These are phyloP conservation scores for Phoenix dactylifera DNA, from an alignment of 176 grass and related monocot species.

Conservation along the genomic window DNA sequence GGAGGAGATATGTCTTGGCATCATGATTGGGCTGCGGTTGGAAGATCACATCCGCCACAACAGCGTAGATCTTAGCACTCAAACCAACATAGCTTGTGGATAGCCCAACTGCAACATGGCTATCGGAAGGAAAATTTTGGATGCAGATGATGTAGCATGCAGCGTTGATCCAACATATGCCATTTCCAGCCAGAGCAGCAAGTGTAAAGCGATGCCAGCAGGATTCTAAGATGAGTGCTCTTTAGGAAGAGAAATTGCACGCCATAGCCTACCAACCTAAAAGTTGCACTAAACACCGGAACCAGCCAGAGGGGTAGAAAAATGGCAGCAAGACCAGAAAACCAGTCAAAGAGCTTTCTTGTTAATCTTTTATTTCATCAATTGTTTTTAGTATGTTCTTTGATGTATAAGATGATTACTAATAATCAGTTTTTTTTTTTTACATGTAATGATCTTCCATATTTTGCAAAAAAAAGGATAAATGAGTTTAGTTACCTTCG, in stretches of 20 bases:
- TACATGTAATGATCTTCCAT: no score
- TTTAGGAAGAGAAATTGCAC: conserved; percentile 82
- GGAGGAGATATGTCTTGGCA: conserved; percentile 65
- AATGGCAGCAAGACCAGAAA: conserved; percentile 58
- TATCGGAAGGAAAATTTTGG: conserved; percentile 62
- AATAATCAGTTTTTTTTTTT: no score
- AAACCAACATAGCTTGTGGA: conserved; percentile 84
- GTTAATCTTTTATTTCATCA: no score
- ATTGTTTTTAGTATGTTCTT: no score
- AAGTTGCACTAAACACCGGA: conserved; percentile 40
- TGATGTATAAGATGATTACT: no score
- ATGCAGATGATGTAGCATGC: conserved; percentile 94
- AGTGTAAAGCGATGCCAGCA: conserved; percentile 83
- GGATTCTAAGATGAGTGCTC: conserved; percentile 15
- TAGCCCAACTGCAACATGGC: conserved; percentile 64
- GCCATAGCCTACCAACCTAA: conserved; percentile 70
- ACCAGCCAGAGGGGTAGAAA: conserved; percentile 69
- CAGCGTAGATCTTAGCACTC: conserved; percentile 86
- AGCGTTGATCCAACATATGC: conserved; percentile 98
- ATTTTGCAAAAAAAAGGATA: no score
- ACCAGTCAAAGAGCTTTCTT: conserved; percentile 79
- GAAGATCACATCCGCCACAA: conserved; percentile 35
- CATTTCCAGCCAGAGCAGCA: conserved; percentile 75
- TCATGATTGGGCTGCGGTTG: neutral
- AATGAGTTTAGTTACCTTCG: no score